phyloP scores from a whole-genome alignment of 306 rosid genomes.

The Sicyos baderoa region DNA sequence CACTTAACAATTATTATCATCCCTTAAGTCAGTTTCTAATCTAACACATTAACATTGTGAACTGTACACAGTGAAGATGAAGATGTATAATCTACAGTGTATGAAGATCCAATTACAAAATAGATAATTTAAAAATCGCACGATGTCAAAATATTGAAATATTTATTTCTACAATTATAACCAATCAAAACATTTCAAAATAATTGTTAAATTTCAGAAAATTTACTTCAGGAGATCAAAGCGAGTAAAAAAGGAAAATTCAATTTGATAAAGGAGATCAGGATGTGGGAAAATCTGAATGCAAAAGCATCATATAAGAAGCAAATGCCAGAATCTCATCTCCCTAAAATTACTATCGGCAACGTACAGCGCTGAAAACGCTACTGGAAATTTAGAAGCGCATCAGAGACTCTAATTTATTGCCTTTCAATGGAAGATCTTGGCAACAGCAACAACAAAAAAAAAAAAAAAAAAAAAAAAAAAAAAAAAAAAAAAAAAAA shows the following conservation, averaged over 20 bases:
- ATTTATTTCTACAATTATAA: too few species aligned
- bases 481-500: not conserved
- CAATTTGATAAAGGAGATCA: not conserved
- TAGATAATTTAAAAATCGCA: too few species aligned
- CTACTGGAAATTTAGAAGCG: conserved; percentile 33
- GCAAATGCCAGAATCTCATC: conserved; percentile 59
- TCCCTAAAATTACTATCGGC: conserved; percentile 47
- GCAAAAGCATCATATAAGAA: conserved; percentile 36
- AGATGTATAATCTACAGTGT: too few species aligned
- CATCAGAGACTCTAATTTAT: conserved; percentile 93
- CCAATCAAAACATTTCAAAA: too few species aligned
- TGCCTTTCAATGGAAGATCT: conserved; percentile 31
- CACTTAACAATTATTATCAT: not conserved
- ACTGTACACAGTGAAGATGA: too few species aligned
- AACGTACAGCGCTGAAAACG: conserved; percentile 85
- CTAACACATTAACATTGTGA: not conserved
- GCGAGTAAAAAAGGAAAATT: not conserved
- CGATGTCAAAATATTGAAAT: too few species aligned
- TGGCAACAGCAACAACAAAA: not conserved
- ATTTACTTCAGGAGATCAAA: too few species aligned
- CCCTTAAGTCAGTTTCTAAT: not conserved
- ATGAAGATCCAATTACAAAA: too few species aligned
- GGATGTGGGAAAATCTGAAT: conserved; percentile 54
- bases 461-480: not conserved
- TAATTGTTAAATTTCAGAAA: too few species aligned